phyloP scores from a whole-genome alignment of 331 rosid species.

The Acacia pycnantha region DNA sequence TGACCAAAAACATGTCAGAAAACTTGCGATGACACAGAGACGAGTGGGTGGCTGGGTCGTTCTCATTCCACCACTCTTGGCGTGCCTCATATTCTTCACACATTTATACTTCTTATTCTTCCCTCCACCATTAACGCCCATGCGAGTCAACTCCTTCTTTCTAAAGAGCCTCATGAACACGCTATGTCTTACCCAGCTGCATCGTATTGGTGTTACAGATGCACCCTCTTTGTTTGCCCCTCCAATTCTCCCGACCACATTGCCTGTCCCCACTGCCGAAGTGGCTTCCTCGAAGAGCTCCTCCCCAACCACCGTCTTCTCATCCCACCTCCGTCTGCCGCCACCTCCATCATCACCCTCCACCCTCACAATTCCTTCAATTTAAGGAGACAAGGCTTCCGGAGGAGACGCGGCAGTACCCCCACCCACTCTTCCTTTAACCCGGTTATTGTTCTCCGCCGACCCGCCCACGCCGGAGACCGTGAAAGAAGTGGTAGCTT shows the following conservation, averaged over 20 bases:
- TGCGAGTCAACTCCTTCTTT: slow-evolving; percentile 7
- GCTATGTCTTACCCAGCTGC: slow-evolving; percentile 37
- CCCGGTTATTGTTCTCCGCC: slow-evolving; percentile 73
- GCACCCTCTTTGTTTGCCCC: no score
- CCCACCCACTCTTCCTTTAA: slow-evolving; percentile 63
- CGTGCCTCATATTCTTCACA: neutral
- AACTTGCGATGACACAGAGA: neutral
- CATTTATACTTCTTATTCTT: neutral
- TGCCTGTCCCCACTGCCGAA: no score
- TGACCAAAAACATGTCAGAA: no score
- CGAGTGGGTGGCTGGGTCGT: neutral
- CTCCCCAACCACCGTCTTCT: slow-evolving; percentile 25
- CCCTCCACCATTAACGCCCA: neutral
- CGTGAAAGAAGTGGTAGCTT: slow-evolving; percentile 40
- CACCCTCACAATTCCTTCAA: slow-evolving; percentile 26
- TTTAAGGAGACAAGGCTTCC: slow-evolving; percentile 34
- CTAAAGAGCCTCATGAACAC: slow-evolving; percentile 27
- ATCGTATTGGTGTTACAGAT: no score
- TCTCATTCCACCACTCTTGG: neutral
- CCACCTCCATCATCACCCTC: slow-evolving; percentile 32
- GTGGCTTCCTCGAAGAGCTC: slow-evolving; percentile 53
- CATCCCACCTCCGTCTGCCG: slow-evolving; percentile 32
- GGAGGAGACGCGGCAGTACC: slow-evolving; percentile 59
- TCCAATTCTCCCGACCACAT: no score
- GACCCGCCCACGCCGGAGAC: slow-evolving; percentile 26